Evolutionary conservation across 306 rosid genomes (phyloP), one percentile per base, ranked within the genome.

Genomic region (Cucumis melo): DNA sequence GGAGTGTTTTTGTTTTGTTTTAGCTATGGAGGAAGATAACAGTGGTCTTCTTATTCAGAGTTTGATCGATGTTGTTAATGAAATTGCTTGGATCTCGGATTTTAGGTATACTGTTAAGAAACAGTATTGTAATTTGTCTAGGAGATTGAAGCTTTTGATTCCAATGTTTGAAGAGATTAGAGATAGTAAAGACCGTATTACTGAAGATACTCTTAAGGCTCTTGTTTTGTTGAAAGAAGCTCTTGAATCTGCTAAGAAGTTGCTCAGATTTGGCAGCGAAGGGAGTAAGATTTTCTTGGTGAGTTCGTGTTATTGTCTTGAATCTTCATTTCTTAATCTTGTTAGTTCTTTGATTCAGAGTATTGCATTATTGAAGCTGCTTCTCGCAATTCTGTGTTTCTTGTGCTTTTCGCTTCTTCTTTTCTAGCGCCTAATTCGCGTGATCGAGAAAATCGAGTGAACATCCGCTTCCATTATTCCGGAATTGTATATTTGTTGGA

Each of bases 101-200:
- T 95, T 84, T 87, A 81, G 91, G 60, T 86, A 80, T 66, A 67
- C 87, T 78, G 91, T 95, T 46, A 95, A 95, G 93, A 95, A 89
- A 79, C 97, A 92, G 80, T 95, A 88, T 75, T 90, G 96, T 39
- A 95, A 95, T 88, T 77, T 95, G 79, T 90, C 96, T 3, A 80
- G 99, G 80, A 83, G 99, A 84, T 32, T 95, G 85, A 95, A 95
- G 86, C 92, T 95, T 10, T 75, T 95, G 78, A 90, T 81, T 7
- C 99, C 99, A 65, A 83, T 95, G 93, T 92, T 95, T 59, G 97
- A 95, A 79, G 99, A 92, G 86, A 90, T 94, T 82, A 80, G 93
- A 76, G 98, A 95, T 70, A 79, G 81, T 51, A 84, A 83, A 23
- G 84, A 84, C 48, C 48, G 16, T 44, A 32, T 90, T 4, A 82